Conservation (phyloP, 352 stramenopile genomes). For the Pythium vanterpoolii region DNA sequence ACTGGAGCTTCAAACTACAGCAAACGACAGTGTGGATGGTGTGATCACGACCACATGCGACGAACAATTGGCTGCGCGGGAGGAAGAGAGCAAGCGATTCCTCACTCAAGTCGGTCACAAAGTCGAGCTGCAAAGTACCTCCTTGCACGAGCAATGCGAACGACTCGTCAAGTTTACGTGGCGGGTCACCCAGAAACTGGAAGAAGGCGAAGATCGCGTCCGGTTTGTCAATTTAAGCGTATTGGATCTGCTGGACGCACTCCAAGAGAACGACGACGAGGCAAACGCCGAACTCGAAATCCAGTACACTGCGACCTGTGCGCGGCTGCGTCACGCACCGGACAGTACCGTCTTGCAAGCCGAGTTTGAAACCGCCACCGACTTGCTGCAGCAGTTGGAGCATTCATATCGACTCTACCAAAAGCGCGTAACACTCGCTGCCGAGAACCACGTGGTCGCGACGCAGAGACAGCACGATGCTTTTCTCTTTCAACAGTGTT, state of each 20-base stretch:
- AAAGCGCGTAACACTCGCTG: conserved; percentile 35
- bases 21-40: conserved; percentile 71
- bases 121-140: conserved; percentile 53
- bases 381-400: conserved; percentile 69
- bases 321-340: conserved; percentile 68
- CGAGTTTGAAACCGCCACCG: conserved; percentile 49
- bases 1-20: conserved; percentile 51
- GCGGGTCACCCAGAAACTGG: conserved; percentile 44
- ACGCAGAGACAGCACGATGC: conserved; percentile 42
- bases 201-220: conserved; percentile 51
- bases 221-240: conserved; percentile 64
- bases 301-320: conserved; percentile 40
- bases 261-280: conserved; percentile 75
- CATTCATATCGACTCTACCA: conserved; percentile 75
- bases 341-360: conserved; percentile 52
- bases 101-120: conserved; percentile 52
- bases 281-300: conserved; percentile 39
- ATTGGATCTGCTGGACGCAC: conserved; percentile 67
- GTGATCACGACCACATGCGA: conserved; percentile 56
- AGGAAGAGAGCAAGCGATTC: conserved; percentile 50
- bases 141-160: conserved; percentile 54
- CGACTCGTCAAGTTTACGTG: conserved; percentile 67
- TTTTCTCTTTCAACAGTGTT: conserved; percentile 44
- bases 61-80: conserved; percentile 33
- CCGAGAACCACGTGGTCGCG: conserved; percentile 48